Evolutionary conservation across 768 basidiomycete species (phyloP).

Genomic region (Pleurotus ostreatus): DNA sequence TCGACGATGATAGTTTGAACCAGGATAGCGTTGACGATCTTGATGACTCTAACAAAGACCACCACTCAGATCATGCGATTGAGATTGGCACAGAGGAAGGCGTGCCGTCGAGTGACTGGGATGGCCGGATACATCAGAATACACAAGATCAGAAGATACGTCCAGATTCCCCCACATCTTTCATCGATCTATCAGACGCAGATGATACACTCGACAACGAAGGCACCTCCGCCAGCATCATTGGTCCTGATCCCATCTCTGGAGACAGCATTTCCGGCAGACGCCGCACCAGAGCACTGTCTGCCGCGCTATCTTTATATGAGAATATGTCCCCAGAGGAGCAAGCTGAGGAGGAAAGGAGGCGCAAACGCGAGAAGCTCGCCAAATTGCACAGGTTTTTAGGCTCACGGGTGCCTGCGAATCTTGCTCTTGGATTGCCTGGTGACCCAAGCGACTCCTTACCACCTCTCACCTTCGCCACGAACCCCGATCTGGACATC

Average conservation of each 20-base stretch:
- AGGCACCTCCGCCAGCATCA: constrained; percentile 20
- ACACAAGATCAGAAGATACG: constrained; percentile 10
- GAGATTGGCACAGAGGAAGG: constrained; percentile 9
- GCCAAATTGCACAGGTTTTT: constrained; percentile 83
- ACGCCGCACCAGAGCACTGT: constrained; percentile 28
- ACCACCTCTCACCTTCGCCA: constrained; percentile 12
- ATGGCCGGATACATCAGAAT: constrained; percentile 12
- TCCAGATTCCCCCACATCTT: constrained; percentile 39
- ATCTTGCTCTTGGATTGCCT: constrained; percentile 55
- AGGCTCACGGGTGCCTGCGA: constrained; percentile 73
- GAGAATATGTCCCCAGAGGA: constrained; percentile 49
- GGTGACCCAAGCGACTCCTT: constrained; percentile 22
- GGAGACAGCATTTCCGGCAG: constrained; percentile 4
- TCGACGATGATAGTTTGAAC: constrained; percentile 15
- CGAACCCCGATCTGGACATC: constrained; percentile 22
- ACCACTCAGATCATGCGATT: constrained; percentile 4
- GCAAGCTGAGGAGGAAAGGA: constrained; percentile 56
- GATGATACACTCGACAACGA: constrained; percentile 30
- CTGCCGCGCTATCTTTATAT: constrained; percentile 41
- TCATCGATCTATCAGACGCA: constrained; percentile 71
- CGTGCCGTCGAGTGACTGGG: constrained; percentile 16
- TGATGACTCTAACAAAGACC: constrained; percentile 14
- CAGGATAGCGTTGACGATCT: constrained; percentile 12
- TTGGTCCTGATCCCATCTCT: constrained; percentile 16
- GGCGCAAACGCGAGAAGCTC: constrained; percentile 70